Evolutionary conservation across 2,329 filamentous ascomycete genomes (phyloP), one percentile per base, ranked within the genome.

Genomic region (Aspergillus fumigatiaffinis): DNA sequence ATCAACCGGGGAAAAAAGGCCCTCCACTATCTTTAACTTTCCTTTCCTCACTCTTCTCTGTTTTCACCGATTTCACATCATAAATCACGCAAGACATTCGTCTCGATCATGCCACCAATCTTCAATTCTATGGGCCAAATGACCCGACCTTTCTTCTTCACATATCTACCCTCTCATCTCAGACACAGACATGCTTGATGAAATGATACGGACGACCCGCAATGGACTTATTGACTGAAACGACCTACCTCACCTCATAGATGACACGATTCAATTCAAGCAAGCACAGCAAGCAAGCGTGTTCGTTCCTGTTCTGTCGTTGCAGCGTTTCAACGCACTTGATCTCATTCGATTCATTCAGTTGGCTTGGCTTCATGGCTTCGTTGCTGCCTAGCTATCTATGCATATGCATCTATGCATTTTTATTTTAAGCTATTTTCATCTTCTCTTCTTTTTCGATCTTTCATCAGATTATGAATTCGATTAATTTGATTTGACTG

Each of bases 391-490:
- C 32, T 7, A 7, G 14, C 32, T 38, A 7, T 38, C 17, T 38
- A 38, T 50, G 20, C 42, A 46, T 46, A 23, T 23, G 21, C 53
- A 25, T 51, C 47, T 46, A 28, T 25, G 32, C 42, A 20, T 21
- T 50, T 55, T 41, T 25, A 26, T 26, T 49, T 28, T 21, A n/a
- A 55, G 35, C 50, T 32, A 44, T 50, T 47, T 59, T 52, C 25
- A 25, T 57, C 57, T 46, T 54, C 41, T 48, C 10, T 57, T 57
- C 25, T 55, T 42, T 59, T 53, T 61, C 54, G 49, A 60, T 61
- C 54, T 41, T 49, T 61, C 49, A 52, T 50, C 53, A 52, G 46
- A 52, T 47, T 57, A 60, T 54, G 55, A 38, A 38, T 38, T 35
- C 12, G 6, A 38, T 17, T 3, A 14, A 3, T 38, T 38, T 17